Evolutionary conservation across 2,329 filamentous ascomycete species (phyloP), one percentile per base, ranked within the genome.

Genomic region (Colletotrichum shisoi): DNA sequence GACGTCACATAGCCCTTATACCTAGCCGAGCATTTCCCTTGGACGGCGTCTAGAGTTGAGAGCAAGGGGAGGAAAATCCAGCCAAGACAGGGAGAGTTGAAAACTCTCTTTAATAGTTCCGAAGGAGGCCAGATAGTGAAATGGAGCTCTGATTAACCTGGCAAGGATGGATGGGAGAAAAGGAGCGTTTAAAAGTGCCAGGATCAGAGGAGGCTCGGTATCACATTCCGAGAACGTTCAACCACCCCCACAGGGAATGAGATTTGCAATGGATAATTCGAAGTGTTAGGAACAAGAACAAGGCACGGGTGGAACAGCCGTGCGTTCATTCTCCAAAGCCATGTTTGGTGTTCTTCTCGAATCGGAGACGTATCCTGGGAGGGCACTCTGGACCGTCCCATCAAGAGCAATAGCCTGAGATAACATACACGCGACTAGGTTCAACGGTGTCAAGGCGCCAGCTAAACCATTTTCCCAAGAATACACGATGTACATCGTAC

Each of bases 1-100:
- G 65, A 37, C n/a, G 19, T 15, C 31, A 56, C 40, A 13, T 19
- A 37, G 56, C 37, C 61, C 61, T 67, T 67, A 67, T 67, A 67
- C 61, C 19, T 56, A 37, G 13, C 19, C 57, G 13, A 8, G 7
- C 19, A 39, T 27, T 8, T 11, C 58, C 34, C 19, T 3, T 53
- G 64, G 31, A n/a, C 42, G 24, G 44, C 21, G 63, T 54, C 40
- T 4, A 19, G 40, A 51, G 17, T 27, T 19, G 7, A 19, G 27
- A 27, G 15, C 19, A 66, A 45, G 52, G 27, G 52, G 52, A 57
- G 9, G 42, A 27, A 8, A 9, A 31, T n/a, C 13, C 2, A 24
- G 42, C 17, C 37, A 27, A 37, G 37, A 56, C 34, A 31, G 34
- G 7, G 27, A 8, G 27, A 31, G 15, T 19, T 45, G 45, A 13